Percentiles rank a stretch among this genome's conserved stretches.
Conservation (phyloP, 2,329 filamentous ascomycete species). For the Akanthomyces muscarius region DNA sequence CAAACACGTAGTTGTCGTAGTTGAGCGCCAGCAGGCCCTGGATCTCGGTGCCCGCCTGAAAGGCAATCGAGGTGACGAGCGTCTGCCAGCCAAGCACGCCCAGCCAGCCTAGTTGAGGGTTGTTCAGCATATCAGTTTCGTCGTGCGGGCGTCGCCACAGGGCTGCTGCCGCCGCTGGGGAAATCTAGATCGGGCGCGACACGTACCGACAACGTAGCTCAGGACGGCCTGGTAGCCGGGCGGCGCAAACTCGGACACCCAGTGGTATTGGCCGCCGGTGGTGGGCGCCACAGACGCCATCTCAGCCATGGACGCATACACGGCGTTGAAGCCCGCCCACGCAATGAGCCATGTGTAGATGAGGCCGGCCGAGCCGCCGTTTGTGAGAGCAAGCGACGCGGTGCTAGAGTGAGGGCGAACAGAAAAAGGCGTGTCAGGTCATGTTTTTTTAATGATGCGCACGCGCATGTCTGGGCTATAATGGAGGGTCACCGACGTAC, state of each 20-base stretch:
- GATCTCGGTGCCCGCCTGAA: slow-evolving; percentile 36
- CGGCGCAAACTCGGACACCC: slow-evolving; percentile 48
- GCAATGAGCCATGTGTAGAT: slow-evolving; percentile 36
- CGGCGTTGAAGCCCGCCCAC: slow-evolving; percentile 30
- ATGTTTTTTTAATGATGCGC: not conserved
- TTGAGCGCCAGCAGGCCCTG: slow-evolving; percentile 36
- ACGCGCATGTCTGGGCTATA: not conserved
- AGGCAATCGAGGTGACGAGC: slow-evolving; percentile 34
- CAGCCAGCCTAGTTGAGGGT: slow-evolving; percentile 31
- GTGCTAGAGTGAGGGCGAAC: not conserved
- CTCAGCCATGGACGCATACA: slow-evolving; percentile 38
- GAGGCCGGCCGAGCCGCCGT: slow-evolving; percentile 39
- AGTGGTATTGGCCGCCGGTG: slow-evolving; percentile 51
- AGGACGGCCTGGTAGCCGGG: slow-evolving; percentile 42
- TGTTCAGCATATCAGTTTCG: not conserved
- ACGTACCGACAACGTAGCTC: slow-evolving; percentile 37
- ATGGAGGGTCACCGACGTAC: slow-evolving; percentile 13
- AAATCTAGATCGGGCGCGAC: too few relatives aligned
- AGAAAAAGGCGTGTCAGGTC: not conserved
- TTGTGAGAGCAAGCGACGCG: slow-evolving; percentile 22
- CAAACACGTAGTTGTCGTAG: slow-evolving; percentile 30
- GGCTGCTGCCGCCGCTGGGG: too few relatives aligned
- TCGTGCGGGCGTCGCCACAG: too few relatives aligned
- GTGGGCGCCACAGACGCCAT: slow-evolving; percentile 48
- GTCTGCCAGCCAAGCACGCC: slow-evolving; percentile 38